Evolutionary conservation across 768 basidiomycete genomes (phyloP), one percentile per base, ranked within the genome.

Genomic region (Fistulinella prunicolor): DNA sequence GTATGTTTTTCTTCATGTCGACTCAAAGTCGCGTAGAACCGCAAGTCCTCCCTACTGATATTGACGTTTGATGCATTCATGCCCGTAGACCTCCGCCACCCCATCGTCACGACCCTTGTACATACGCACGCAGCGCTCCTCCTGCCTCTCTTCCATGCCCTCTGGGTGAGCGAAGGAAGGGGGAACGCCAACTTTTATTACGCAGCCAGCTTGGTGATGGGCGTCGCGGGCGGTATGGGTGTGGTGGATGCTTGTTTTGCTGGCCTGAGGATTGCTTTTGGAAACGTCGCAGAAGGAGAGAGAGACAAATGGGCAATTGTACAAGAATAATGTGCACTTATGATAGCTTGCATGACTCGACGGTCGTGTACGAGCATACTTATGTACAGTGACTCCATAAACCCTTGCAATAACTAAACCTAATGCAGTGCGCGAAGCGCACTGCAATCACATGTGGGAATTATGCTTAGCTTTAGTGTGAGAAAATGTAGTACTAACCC

Each of bases 151-250:
- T 94, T 98, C 67, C 84, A 95, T 60, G 80, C 89, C 50, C 73
- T 98, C 2, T 99, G 96, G 95, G 78, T 97, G 6, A 75, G 74
- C 9, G 86, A 92, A 47, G 94, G 93, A 1, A 89, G 92, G 6
- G 96, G 93, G 3, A 98, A 99, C 60, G 94, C 95, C 38, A 98
- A 98, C 66, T 99, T 99, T 70, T 97, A 90, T 71, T 99, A 98
- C 59, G 96, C 96, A 0, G 85, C 87, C 4, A 97, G 94, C 2
- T 74, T 98, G 51, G 95, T 99, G 14, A 93, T 94, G 66, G 94
- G 92, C 0, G 77, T 93, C 54, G 87, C 85, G 3, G 86, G 89
- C 54, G 93, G 91, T 0, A 79, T 87, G n/a, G 86, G 86, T 16
- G 60, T 94, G 12, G 72, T 92, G 3, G 95, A 96, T 61, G 82